Base-by-base conservation (phyloP, 1,284 basidiomycete genomes). In the Cutaneotrichosporon dermatis region DNA sequence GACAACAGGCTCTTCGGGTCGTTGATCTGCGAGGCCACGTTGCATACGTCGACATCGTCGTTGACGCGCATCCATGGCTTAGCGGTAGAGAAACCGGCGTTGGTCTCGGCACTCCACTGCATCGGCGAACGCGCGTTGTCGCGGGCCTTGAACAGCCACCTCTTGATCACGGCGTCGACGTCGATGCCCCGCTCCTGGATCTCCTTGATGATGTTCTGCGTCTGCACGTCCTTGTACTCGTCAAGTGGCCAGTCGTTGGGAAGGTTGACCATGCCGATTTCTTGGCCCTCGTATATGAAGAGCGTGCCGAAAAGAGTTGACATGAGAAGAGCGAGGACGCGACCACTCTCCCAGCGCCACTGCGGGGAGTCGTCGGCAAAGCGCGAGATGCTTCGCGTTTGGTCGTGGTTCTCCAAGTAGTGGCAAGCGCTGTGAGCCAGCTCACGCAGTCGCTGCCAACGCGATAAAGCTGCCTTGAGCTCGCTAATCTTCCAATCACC, bases 31-130 rank as follows among this genome's bases (percentile, higher is more conserved):
- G 72, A 74, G 2, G 74, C 79, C 7, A 81, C 86, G 69, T 90
- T 90, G 82, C 86, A 88, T 3, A 74, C 67, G 13, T 60, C 63
- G 68, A 85, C 87, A 66, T 89, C 86, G 43, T 88, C 86, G 66
- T 88, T 86, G 8, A 87, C 83, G 11, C 85, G 80, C 87, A 90
- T 90, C 88, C 88, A 90, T 0, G 88, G 86, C 11, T 76, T 80
- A 34, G 60, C 65, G 0, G 81, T 80, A 4, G 84, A 84, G 74
- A 89, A 90, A 0, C 89, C 88, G 0, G 80, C 86, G 58, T 88
- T 79, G 5, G 75, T 48, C 1, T 77, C 77, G 4, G 76, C 66
- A 58, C 85, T 88, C 82, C 86, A 87, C 10, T 76, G 68, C 36
- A 66, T 67, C 66, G 65, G 65, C 15, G 54, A 59, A 0, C 88